Evolutionary conservation across 2,329 filamentous ascomycete genomes (phyloP).

Genomic region (Bisporella sp.): DNA sequence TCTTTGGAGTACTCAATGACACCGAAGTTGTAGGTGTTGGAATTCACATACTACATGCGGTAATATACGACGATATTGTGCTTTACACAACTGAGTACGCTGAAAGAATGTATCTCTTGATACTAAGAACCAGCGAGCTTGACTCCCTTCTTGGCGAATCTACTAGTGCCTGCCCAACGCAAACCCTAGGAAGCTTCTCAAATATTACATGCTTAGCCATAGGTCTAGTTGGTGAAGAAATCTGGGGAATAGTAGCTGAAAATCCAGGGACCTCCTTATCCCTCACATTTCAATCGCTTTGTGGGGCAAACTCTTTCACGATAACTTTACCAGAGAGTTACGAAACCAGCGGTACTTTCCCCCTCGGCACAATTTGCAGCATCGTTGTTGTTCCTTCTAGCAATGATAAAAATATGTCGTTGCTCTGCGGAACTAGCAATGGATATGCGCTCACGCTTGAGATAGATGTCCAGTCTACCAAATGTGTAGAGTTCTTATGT

Average conservation of each 20-base stretch:
- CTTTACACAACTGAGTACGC: conserved; percentile 18
- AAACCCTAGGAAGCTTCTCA: not conserved
- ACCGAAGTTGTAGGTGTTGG: conserved; percentile 5
- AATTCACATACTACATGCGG: conserved; percentile 15
- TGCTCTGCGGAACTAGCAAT: conserved; percentile 25
- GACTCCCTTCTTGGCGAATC: no score
- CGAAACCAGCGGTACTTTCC: no score
- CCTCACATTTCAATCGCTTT: conserved; percentile 15
- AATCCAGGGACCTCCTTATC: conserved; percentile 7
- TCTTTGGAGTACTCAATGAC: conserved; percentile 7
- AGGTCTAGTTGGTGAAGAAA: conserved; percentile 4
- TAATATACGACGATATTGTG: conserved; percentile 15
- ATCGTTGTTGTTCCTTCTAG: not conserved
- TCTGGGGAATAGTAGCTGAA: conserved; percentile 16
- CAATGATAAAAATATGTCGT: not conserved
- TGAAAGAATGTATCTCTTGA: conserved; percentile 1
- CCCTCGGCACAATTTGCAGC: not conserved
- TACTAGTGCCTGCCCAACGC: no score
- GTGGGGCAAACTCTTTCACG: conserved; percentile 1
- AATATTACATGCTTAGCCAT: conserved; percentile 14
- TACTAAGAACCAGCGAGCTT: no score
- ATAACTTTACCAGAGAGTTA: not conserved
- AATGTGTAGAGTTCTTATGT: conserved; percentile 8
- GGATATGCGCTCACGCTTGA: conserved; percentile 20
- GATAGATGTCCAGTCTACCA: conserved; percentile 7